Percentiles rank a stretch among this genome's conserved stretches.
Evolutionary conservation across 2,329 filamentous ascomycete species (phyloP).

Genomic region (Xylariomycetidae sp.): DNA sequence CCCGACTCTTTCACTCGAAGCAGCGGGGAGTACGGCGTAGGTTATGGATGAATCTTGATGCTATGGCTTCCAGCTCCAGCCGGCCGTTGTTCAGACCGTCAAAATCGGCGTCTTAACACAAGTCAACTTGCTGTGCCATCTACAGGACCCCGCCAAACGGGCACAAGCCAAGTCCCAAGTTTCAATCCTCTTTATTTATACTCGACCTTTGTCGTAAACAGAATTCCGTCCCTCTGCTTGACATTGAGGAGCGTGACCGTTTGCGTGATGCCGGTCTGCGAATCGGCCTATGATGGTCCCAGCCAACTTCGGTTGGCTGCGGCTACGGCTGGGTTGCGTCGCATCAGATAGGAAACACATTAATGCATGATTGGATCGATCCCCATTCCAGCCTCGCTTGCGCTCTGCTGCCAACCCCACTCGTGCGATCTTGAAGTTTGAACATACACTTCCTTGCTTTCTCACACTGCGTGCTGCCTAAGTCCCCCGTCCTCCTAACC

Average conservation of each 20-base stretch:
- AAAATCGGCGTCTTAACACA: no score
- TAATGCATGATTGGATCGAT: not conserved
- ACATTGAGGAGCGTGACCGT: slow-evolving; percentile 8
- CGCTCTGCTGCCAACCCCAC: not conserved
- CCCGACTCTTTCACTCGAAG: no score
- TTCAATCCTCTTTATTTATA: no score
- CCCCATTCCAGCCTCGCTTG: not conserved
- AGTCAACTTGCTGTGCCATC: no score
- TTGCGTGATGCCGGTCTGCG: not conserved
- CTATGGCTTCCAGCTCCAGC: no score
- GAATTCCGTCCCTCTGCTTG: slow-evolving; percentile 8
- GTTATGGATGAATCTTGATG: no score
- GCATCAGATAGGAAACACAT: not conserved
- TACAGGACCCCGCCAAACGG: no score
- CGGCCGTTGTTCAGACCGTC: no score
- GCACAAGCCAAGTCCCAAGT: no score
- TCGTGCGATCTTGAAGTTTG: not conserved
- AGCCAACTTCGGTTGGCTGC: not conserved
- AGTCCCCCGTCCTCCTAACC: not conserved
- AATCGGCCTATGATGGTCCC: not conserved
- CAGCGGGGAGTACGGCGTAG: no score
- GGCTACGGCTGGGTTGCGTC: not conserved
- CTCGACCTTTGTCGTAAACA: not conserved
- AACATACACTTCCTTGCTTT: not conserved
- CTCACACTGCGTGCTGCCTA: not conserved